A percentile compares a stretch with the other conserved stretches of the same genome.
phyloP scores from a whole-genome alignment of 1,284 basidiomycete species.

The Apiotrichum veenhuisii region DNA sequence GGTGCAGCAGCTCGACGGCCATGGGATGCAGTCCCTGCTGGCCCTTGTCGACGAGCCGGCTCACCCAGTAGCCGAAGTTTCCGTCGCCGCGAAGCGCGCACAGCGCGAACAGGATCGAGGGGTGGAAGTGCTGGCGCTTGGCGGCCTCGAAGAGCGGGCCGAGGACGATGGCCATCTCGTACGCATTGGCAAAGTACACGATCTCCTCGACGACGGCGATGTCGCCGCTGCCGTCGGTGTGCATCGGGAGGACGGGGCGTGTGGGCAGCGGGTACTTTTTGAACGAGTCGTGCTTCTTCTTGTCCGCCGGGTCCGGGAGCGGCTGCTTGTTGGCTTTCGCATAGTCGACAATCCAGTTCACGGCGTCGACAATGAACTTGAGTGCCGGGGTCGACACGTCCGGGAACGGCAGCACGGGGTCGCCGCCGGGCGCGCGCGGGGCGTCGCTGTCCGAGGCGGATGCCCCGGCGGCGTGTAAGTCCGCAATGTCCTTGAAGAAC shows the following conservation, averaged over 20 bases:
- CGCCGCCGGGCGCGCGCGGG: too few species aligned
- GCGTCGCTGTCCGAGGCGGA: too few species aligned
- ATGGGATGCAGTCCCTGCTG: background rate
- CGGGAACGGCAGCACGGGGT: background rate
- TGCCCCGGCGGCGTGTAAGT: background rate
- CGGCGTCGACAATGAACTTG: background rate
- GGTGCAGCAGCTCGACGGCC: background rate
- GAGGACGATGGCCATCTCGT: background rate
- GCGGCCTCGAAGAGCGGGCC: background rate
- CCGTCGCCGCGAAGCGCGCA: background rate
- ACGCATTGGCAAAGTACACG: background rate
- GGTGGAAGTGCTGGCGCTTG: background rate
- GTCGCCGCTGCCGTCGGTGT: background rate
- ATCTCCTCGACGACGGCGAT: background rate
- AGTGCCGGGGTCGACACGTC: background rate
- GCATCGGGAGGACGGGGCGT: too few species aligned
- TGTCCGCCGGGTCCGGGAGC: too few species aligned
- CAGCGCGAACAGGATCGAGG: background rate
- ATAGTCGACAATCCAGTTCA: background rate
- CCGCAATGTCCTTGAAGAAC: background rate
- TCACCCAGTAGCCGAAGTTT: background rate
- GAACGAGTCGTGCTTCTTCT: background rate
- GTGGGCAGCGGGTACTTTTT: background rate
- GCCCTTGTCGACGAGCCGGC: background rate
- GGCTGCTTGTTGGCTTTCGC: too few species aligned